Percentiles rank a stretch among this genome's conserved stretches.
Evolutionary conservation across 2,329 filamentous ascomycete genomes (phyloP).

Genomic region (Ophiobolus disseminans): DNA sequence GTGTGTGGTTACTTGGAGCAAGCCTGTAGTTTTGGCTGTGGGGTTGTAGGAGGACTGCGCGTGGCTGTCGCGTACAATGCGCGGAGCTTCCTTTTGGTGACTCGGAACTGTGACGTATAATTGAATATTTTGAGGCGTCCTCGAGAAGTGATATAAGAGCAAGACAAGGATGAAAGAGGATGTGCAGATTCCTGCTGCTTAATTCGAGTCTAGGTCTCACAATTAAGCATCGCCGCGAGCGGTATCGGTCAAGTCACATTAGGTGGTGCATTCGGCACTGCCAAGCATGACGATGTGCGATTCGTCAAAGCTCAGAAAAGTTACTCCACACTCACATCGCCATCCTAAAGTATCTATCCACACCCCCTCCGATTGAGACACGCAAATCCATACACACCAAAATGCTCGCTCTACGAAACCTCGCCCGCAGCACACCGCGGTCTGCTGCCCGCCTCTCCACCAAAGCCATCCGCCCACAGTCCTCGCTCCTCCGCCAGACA

Average conservation of each 20-base stretch:
- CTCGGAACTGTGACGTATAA: constrained; percentile 18
- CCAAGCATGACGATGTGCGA: too few species aligned
- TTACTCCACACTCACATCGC: too few species aligned
- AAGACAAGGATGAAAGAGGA: too few species aligned
- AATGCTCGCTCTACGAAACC: constrained; percentile 56
- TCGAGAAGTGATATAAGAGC: too few species aligned
- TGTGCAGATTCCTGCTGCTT: too few species aligned
- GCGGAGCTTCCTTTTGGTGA: constrained; percentile 2
- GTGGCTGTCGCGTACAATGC: constrained; percentile 8
- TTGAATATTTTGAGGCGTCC: neutral
- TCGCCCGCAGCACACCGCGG: constrained; percentile 55
- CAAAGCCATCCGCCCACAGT: constrained; percentile 46
- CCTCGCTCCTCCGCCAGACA: constrained; percentile 43
- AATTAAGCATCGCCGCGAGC: too few species aligned
- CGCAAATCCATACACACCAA: constrained; percentile 13
- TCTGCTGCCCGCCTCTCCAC: constrained; percentile 51
- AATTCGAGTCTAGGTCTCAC: too few species aligned
- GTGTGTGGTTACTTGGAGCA: too few species aligned
- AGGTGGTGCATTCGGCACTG: too few species aligned
- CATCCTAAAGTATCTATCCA: neutral
- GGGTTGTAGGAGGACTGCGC: constrained; percentile 1
- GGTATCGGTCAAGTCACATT: too few species aligned
- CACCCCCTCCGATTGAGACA: constrained; percentile 1
- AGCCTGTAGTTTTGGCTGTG: too few species aligned
- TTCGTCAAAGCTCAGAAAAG: too few species aligned